Base-by-base conservation (phyloP, 805 yeast species). In the Candida ortonii region DNA sequence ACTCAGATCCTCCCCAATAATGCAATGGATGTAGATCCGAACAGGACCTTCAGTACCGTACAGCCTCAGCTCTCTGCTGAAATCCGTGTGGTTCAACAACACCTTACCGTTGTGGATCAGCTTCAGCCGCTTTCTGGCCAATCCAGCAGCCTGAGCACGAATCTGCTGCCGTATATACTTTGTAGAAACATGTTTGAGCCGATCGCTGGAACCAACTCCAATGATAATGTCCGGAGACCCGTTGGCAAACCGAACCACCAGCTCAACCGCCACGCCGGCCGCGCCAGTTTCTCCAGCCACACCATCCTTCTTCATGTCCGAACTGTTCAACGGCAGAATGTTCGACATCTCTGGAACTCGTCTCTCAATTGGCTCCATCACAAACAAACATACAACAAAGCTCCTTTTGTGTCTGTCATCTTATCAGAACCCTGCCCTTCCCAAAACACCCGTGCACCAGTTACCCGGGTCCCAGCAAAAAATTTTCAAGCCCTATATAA, bases 71-170 rank as follows among this genome's bases (percentile, higher is more conserved):
- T 80, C 84, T 14, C 61, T 62, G 17, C 62, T 65, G 46, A 82
- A 70, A 49, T 78, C 70, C 1, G 81, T 73, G 16, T 66, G 58
- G 31, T 76, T 78, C 29, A 70, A 68, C 30, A 84, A 59, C 2
- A 84, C 81, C 31, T 76, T 65, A 11, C 95, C 95, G 43, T 74
- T 76, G 52, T 78, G 76, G 21, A 84, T 80, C 40, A 84, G 67
- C 38, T 86, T 68, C 22, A 84, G 64, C 48, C 89, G 59, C 28
- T 67, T 69, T 9, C 56, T 49, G 0, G 65, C 51, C 15, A 63
- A 51, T 2, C 59, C 37, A 7, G 49, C 46, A 30, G 46, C 46
- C 34, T 28, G 25, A 3, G 37, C 33, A 22, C 84, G 59, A 6
- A 78, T 76, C 32, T 57, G 61, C 22, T 55, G 53, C 37, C 76